Evolutionary conservation across 306 rosid species (phyloP).

Genomic region (Spatholobus suberectus): DNA sequence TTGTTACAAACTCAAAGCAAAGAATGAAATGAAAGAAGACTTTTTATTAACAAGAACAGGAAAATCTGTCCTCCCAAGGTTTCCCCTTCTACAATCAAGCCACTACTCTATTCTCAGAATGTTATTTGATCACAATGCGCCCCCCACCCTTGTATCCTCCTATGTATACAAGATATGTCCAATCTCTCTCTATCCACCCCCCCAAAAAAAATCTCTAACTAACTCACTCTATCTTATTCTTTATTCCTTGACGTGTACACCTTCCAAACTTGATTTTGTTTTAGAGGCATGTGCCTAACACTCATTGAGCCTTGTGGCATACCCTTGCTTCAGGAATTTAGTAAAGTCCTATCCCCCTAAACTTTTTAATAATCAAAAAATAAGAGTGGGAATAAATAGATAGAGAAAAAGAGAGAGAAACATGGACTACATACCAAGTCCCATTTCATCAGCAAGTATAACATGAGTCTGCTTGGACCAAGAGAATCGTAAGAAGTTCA

Average conservation of each 20-base stretch:
- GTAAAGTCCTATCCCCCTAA: not conserved
- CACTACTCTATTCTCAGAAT: not conserved
- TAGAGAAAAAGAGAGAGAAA: slow-evolving; percentile 30
- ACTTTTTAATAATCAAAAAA: not conserved
- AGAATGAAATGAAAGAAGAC: too few relatives aligned
- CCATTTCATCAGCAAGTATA: slow-evolving; percentile 99
- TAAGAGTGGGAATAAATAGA: slow-evolving; percentile 30
- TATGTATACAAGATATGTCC: not conserved
- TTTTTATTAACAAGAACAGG: not conserved
- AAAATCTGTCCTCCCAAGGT: not conserved
- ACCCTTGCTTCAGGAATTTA: not conserved
- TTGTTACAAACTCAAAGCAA: too few relatives aligned
- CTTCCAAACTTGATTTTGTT: not conserved
- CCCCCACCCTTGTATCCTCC: not conserved
- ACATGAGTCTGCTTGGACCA: slow-evolving; percentile 99
- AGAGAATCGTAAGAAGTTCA: slow-evolving; percentile 94
- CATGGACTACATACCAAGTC: slow-evolving; percentile 74
- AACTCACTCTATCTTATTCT: not conserved
- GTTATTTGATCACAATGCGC: not conserved
- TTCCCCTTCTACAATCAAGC: not conserved
- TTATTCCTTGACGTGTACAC: not conserved
- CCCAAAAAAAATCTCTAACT: not conserved
- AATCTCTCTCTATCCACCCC: not conserved
- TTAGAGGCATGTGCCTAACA: not conserved
- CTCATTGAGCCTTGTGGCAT: not conserved